Conservation (phyloP, 768 basidiomycete species). For the Mycena maculata region DNA sequence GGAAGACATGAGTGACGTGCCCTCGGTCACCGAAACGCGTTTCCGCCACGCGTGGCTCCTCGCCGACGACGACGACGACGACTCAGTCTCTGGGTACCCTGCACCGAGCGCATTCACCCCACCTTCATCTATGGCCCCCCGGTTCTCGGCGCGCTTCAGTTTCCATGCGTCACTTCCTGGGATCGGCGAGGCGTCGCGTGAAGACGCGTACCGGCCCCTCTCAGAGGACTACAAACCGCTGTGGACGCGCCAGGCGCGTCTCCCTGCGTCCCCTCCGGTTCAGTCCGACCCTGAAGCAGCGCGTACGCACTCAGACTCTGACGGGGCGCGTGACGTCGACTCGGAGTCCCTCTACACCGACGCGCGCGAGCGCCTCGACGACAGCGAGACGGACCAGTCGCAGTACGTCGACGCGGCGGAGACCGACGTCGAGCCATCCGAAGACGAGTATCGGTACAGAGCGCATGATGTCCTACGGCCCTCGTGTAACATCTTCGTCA, state of each 20-base stretch:
- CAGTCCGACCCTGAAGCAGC: too few species aligned
- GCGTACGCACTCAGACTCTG: not conserved
- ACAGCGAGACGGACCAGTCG: not conserved
- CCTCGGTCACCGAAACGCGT: constrained; percentile 19
- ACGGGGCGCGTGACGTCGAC: not conserved
- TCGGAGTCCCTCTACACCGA: constrained; percentile 23
- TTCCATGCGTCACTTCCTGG: constrained; percentile 10
- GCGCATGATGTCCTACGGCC: constrained; percentile 26
- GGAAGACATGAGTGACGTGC: constrained; percentile 12
- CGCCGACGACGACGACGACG: constrained; percentile 30
- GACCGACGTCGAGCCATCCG: constrained; percentile 11
- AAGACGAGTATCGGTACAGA: constrained; percentile 18
- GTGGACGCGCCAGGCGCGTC: constrained; percentile 14
- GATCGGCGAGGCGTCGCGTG: constrained; percentile 11
- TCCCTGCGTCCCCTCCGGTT: not conserved
- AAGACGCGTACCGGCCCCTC: constrained; percentile 11
- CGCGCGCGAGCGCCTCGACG: constrained; percentile 13
- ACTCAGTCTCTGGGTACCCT: too few species aligned
- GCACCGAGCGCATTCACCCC: too few species aligned
- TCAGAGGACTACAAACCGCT: not conserved
- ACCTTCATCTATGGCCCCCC: not conserved
- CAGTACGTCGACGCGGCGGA: constrained; percentile 9
- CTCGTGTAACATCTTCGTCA: constrained; percentile 28
- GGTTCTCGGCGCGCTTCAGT: constrained; percentile 1
- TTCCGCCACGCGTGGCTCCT: constrained; percentile 26